Percentiles rank a stretch among this genome's conserved stretches.
Evolutionary conservation across 1,284 basidiomycete species (phyloP).

Genomic region (Stygiomarasmius scandens): DNA sequence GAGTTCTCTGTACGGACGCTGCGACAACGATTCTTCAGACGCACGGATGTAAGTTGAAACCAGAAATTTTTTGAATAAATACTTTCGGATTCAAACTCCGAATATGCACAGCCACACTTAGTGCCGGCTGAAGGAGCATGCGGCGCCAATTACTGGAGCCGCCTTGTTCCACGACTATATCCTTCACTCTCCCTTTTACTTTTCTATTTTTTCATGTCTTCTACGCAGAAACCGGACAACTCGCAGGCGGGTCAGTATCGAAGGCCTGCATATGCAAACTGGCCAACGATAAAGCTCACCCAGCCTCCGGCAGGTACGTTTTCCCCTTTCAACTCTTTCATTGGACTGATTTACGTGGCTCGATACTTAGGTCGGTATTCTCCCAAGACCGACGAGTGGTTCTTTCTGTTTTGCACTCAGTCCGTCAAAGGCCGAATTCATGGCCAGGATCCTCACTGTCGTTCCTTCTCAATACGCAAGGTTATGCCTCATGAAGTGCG

Average conservation of each 20-base stretch:
- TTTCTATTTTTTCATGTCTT: constrained; percentile 13
- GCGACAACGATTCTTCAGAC: constrained; percentile 83
- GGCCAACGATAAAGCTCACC: constrained; percentile 54
- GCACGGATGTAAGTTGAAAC: constrained; percentile 38
- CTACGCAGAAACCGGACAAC: constrained; percentile 31
- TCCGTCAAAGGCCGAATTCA: constrained; percentile 59
- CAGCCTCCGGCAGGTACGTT: constrained; percentile 46
- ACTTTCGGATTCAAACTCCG: constrained; percentile 11
- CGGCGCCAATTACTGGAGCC: neutral
- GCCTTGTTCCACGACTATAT: neutral
- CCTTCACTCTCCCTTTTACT: neutral
- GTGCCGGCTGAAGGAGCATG: neutral
- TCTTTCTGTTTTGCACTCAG: constrained; percentile 74
- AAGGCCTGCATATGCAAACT: constrained; percentile 42
- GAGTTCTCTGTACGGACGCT: constrained; percentile 70
- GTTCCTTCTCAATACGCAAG: constrained; percentile 70
- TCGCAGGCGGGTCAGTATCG: constrained; percentile 22
- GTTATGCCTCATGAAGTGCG: constrained; percentile 74
- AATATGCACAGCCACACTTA: neutral
- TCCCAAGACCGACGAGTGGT: constrained; percentile 68
- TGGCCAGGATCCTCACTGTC: constrained; percentile 59
- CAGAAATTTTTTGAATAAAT: constrained; percentile 26
- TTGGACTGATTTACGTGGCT: neutral
- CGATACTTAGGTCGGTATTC: constrained; percentile 52
- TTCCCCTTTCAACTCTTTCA: neutral